Percentiles rank a stretch among this genome's conserved stretches.
Evolutionary conservation across 805 yeast species (phyloP).

Genomic region (Myxozyma melibiosi): DNA sequence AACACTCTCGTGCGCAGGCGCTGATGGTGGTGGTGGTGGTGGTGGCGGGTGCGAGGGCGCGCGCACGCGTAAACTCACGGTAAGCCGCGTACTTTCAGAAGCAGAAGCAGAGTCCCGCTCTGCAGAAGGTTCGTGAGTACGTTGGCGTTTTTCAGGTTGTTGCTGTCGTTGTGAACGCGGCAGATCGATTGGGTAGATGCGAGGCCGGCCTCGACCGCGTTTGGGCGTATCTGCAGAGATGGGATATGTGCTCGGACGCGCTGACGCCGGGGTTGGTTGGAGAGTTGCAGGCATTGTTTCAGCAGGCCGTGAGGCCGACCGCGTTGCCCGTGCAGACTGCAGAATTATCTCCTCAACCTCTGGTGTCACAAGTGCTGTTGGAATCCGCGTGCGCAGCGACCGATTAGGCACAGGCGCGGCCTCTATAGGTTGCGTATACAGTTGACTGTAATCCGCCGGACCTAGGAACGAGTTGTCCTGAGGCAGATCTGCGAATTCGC

Average conservation of each 20-base stretch:
- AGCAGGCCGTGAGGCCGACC: background rate
- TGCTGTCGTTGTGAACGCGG: background rate
- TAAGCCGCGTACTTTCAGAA: too few relatives aligned
- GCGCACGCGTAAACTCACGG: conserved; percentile 2
- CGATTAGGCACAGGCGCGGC: background rate
- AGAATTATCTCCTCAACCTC: background rate
- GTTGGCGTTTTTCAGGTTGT: background rate
- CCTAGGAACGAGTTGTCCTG: too few relatives aligned
- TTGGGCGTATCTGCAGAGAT: background rate
- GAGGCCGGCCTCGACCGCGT: background rate
- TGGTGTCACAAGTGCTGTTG: background rate
- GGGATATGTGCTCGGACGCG: background rate
- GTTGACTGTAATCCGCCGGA: too few relatives aligned
- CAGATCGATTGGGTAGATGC: background rate
- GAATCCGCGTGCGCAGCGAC: background rate
- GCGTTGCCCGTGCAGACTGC: background rate
- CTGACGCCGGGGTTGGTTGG: background rate
- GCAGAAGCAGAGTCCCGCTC: background rate
- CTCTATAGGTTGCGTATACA: background rate
- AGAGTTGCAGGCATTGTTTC: background rate
- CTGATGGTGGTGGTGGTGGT: background rate
- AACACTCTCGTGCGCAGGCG: background rate
- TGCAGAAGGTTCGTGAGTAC: background rate
- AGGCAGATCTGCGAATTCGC: too few relatives aligned
- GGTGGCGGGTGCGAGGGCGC: background rate